Evolutionary conservation across 768 basidiomycete species (phyloP), one percentile per base, ranked within the genome.

Genomic region (Fibroporia radiculosa): DNA sequence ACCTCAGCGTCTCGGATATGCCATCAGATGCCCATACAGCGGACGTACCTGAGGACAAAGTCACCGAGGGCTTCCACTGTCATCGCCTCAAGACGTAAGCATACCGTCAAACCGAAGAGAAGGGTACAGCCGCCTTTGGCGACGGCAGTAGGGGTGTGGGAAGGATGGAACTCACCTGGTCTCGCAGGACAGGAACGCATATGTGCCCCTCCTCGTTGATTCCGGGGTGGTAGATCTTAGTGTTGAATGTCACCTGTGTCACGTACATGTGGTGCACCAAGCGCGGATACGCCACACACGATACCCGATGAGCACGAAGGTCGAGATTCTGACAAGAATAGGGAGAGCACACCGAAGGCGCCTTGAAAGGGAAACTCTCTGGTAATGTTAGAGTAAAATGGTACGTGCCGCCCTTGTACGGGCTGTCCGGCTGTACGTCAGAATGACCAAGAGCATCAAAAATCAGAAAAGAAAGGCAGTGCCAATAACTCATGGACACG

Each of bases 181-280:
- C 89, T 55, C 84, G 77, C 41, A 92, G 72, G 37, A 92, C 74
- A 26, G 88, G 83, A 25, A 92, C 78, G 59, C 89, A 92, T 46
- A 92, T 91, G 19, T 75, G 71, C 26, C 89, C 89, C 59, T 92
- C 87, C 45, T 91, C 89, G 51, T 92, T 89, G 61, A 92, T 85
- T 28, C 90, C 89, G 22, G 89, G 89, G 62, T 92, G 89, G 59
- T 92, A 92, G 36, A 92, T 83, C 73, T 81, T 90, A 44, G 89
- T 92, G 31, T 70, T 78, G 63, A 92, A 91, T 28, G 76, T 78
- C 32, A 92, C 85, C 88, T 91, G 25, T 23, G n/a, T n/a, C n/a
- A n/a, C n/a, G n/a, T n/a, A n/a, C n/a, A n/a, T n/a, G n/a, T n/a
- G n/a, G n/a, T n/a, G n/a, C n/a, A n/a, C n/a, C n/a, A n/a, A n/a